Conservation (phyloP, 208 protist species). For the Trypanosoma melophagium region DNA sequence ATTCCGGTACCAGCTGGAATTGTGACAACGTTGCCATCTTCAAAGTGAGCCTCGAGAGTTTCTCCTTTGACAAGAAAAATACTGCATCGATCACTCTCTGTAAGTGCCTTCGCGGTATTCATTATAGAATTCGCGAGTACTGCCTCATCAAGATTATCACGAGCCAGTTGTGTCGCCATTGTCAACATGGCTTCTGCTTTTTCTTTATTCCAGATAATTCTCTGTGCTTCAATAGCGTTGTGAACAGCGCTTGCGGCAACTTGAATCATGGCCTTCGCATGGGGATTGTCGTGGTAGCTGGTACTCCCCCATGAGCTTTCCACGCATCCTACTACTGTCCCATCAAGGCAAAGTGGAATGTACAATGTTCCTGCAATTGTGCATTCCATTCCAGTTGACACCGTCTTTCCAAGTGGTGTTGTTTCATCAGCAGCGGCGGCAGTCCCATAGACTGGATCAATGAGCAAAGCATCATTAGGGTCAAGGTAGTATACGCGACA, state of each 20-base stretch:
- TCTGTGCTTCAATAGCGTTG: slow-evolving; percentile 27
- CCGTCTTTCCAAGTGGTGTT: no score
- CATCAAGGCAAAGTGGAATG: slow-evolving; percentile 49
- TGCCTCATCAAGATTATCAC: slow-evolving; percentile 75
- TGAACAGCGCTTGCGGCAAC: slow-evolving; percentile 26
- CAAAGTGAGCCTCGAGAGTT: slow-evolving; percentile 64
- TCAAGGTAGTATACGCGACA: slow-evolving; percentile 47
- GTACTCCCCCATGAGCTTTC: slow-evolving; percentile 37
- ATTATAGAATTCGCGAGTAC: slow-evolving; percentile 76
- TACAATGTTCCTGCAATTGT: slow-evolving; percentile 56
- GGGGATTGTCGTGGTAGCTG: neutral
- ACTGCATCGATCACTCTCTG: slow-evolving; percentile 71
- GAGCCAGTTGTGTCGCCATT: slow-evolving; percentile 80
- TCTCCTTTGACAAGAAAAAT: slow-evolving; percentile 66
- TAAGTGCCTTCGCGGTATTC: slow-evolving; percentile 71
- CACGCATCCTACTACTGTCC: slow-evolving; percentile 57
- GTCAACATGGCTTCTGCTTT: slow-evolving; percentile 78
- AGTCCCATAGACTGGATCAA: slow-evolving; percentile 61
- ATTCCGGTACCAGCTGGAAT: slow-evolving; percentile 61
- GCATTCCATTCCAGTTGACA: slow-evolving; percentile 25
- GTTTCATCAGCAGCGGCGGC: slow-evolving; percentile 25
- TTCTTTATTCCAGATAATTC: slow-evolving; percentile 39
- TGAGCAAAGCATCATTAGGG: slow-evolving; percentile 46
- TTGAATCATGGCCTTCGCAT: slow-evolving; percentile 37
- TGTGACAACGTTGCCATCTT: slow-evolving; percentile 63